Conservation (phyloP, 202 grass and related monocot genomes). For the Thinopyrum obtusiflorum region DNA sequence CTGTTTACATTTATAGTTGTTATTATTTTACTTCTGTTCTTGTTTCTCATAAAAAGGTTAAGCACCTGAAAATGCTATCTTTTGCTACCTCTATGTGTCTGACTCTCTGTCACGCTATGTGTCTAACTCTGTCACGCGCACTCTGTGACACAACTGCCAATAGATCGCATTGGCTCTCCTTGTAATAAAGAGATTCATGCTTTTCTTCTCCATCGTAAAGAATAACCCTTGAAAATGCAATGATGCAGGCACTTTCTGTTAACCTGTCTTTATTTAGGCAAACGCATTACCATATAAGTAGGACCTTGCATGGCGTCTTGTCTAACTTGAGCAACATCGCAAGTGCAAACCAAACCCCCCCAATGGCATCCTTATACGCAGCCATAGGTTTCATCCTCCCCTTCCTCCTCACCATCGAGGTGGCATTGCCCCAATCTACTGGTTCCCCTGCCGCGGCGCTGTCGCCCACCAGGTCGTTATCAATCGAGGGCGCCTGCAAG, state of each 20-base stretch:
- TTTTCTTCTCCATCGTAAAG: neutral
- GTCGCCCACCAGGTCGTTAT: neutral
- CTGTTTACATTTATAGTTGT: neutral
- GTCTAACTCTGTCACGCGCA: neutral
- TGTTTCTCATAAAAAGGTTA: neutral
- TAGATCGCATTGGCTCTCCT: slow-evolving; percentile 1
- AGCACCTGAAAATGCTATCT: neutral
- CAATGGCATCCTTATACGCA: slow-evolving; percentile 41
- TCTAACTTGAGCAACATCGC: neutral
- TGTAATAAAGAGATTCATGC: neutral
- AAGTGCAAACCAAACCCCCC: neutral
- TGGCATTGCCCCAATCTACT: neutral
- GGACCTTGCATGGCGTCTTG: neutral
- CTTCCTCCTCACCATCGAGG: slow-evolving; percentile 25
- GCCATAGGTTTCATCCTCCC: slow-evolving; percentile 29
- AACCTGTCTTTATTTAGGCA: slow-evolving; percentile 12
- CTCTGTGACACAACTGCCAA: slow-evolving; percentile 9
- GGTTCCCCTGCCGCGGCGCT: neutral
- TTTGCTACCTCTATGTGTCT: neutral
- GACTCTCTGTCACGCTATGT: neutral
- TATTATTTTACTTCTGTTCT: neutral
- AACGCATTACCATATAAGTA: slow-evolving; percentile 3
- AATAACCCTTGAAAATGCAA: neutral
- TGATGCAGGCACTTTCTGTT: neutral
- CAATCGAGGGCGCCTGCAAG: slow-evolving; percentile 57